Evolutionary conservation across 768 basidiomycete species (phyloP), one percentile per base, ranked within the genome.

Genomic region (Psilocybe sp.): DNA sequence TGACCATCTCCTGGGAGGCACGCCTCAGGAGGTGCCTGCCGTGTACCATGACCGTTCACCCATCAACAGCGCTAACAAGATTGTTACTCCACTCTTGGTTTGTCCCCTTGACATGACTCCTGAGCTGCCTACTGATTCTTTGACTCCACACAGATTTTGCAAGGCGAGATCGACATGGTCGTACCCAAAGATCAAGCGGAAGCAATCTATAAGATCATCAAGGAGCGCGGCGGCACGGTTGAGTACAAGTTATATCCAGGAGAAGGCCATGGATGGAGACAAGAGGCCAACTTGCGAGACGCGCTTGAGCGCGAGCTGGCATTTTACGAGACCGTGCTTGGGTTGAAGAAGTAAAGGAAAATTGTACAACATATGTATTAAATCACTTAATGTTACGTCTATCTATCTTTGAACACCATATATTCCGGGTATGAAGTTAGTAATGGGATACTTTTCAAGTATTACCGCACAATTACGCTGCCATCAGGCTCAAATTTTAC

Each of bases 101-200:
- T 18, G 49, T 50, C 36, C 28, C 11, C 12, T 42, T 36, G 36
- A 40, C 33, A 18, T 36, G 13, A 34, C 23, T 38, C 5, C 32
- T 40, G 32, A 8, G 13, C 9, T 15, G 40, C 19, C 3, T 19
- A 28, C 15, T 28, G 1, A 10, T 16, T 14, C 5, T 11, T 87
- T 13, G 74, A 1, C 1, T 39, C 3, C 11, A 15, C n/a, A n/a
- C 47, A 86, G 85, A 77, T 86, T 15, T 65, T 87, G n/a, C 85
- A 89, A 68, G 85, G 85, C 13, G 65, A 72, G 1, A 59, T 69
- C 0, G 84, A 87, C 64, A 65, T 63, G 46, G 72, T 87, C 28
- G 88, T 90, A 0, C 85, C 80, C 0, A 80, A 80, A 1, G 72
- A 73, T 15, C 87, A 89, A 58, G 75, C 86, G 0, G 70, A 77